Evolutionary conservation across 106 monocot species (phyloP).

Genomic region (Allium fistulosum): DNA sequence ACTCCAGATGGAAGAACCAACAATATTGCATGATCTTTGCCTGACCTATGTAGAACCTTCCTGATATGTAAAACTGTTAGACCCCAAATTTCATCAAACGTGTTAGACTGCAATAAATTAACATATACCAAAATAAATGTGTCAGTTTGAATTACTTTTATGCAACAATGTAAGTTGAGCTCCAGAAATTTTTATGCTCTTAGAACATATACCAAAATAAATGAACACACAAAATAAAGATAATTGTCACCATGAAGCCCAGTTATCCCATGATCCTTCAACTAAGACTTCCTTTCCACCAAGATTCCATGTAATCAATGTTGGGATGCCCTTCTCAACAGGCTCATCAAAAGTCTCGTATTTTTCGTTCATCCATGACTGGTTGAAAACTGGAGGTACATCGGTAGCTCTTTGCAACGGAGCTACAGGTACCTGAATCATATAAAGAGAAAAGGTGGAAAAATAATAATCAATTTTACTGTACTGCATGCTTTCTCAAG

Average conservation of each 20-base stretch:
- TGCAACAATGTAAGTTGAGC: too few relatives aligned
- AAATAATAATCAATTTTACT: too few relatives aligned
- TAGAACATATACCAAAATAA: too few relatives aligned
- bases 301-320: slow-evolving; percentile 67
- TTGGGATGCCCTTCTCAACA: slow-evolving; percentile 67
- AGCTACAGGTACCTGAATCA: slow-evolving; percentile 55
- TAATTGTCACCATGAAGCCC: slow-evolving; percentile 54
- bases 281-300: slow-evolving; percentile 72
- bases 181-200: too few relatives aligned
- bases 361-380: slow-evolving; percentile 23
- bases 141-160: too few relatives aligned
- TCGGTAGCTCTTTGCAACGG: slow-evolving; percentile 55
- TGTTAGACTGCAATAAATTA: too few relatives aligned
- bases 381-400: slow-evolving; percentile 20
- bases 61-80: slow-evolving; percentile 18
- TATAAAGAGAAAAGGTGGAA: not conserved
- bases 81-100: too few relatives aligned
- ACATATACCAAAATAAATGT: too few relatives aligned
- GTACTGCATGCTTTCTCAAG: too few relatives aligned
- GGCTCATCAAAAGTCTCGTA: slow-evolving; percentile 19
- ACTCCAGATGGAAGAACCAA: slow-evolving; percentile 74
- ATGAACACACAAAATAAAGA: too few relatives aligned
- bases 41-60: slow-evolving; percentile 59
- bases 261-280: slow-evolving; percentile 98
- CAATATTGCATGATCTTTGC: slow-evolving; percentile 77